Evolutionary conservation across 805 yeast genomes (phyloP), one percentile per base, ranked within the genome.

Genomic region (Schwanniomyces polymorphus): DNA sequence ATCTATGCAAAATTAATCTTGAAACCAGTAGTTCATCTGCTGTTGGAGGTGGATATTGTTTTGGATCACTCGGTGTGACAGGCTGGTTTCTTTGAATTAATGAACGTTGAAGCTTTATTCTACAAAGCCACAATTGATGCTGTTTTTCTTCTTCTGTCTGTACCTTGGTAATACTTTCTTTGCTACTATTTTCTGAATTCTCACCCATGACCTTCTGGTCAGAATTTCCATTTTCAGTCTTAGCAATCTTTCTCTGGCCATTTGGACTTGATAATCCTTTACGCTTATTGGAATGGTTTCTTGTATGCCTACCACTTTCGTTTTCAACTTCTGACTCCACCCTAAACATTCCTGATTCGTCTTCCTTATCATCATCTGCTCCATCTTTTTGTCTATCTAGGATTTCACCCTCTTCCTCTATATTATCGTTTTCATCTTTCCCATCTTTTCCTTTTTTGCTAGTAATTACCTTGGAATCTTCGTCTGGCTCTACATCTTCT

Each of bases 51-150:
- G 67, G 66, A 17, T 59, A 60, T 11, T 54, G 59, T 42, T 52
- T 59, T 11, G 71, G 64, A 50, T 70, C 72, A 34, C 62, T 57
- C 7, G 75, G 75, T 0, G 74, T 68, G 18, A 58, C 64, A 5
- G 74, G 70, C 48, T 67, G 73, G 42, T 63, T 65, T 55, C 82
- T 54, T 55, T 78, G 81, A 41, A 79, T 66, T 25, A 79, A 62
- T 7, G 80, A 71, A 53, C 75, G 64, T 59, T 79, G 84, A 38
- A 79, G 65, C 49, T 68, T 72, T 40, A 72, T 72, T 31, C 84
- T 67, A 53, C 80, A 76, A 5, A 69, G 61, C 78, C 78, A 74
- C 43, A 75, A 63, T 55, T 73, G 77, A 41, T 72, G 75, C 44
- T 69, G 70, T 50, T 67, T 68, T 46, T 74, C 79, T 38, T 72